Base-by-base conservation (phyloP, 768 basidiomycete species). In the Gyrodon lividus region DNA sequence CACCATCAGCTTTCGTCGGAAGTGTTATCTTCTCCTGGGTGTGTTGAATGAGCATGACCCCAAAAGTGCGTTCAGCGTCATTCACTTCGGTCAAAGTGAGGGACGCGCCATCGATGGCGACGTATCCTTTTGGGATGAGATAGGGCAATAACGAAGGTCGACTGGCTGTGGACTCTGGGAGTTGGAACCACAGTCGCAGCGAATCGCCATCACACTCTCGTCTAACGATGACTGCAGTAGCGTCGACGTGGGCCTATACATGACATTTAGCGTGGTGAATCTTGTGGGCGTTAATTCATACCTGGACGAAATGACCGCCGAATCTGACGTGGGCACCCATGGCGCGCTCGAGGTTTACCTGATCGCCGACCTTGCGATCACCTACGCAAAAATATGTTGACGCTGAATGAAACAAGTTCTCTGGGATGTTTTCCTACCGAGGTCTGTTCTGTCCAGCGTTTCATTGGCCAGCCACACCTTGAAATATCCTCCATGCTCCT, bases 241-340 rank as follows among this genome's bases (percentile, higher is more conserved):
- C 80, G 65, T 99, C 97, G 55, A 98, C 88, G 70, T 99, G 97
- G 16, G 89, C 97, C 93, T 98, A 26, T 33, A 19, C n/a, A 12
- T 33, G 42, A 33, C 42, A 16, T 51, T 54, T 0, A 7, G 8
- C 7, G 35, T 19, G 33, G 23, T 23, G 30, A 37, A 4, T 23
- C 39, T 8, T 22, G 28, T 24, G 46, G 17, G 41, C 35, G 12
- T n/a, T 17, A 47, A 47, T 14, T 7, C 75, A 49, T 62, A 91
- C 94, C 82, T 98, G 96, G 19, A 99, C 97, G 65, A 95, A 94
- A 67, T 99, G 97, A 10, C 97, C 97, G 23, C 97, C 97, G 62
- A 98, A 97, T 50, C 96, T 77, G 16, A 82, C 84, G 72, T 94
- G 89, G 5, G 87, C 86, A 19, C 83, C 86, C 92, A 98, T 93